Percentiles rank a stretch among this genome's conserved stretches.
These are phyloP conservation scores for Agaricus bisporus DNA, from an alignment of 768 basidiomycete species.

Conservation along the genomic window DNA sequence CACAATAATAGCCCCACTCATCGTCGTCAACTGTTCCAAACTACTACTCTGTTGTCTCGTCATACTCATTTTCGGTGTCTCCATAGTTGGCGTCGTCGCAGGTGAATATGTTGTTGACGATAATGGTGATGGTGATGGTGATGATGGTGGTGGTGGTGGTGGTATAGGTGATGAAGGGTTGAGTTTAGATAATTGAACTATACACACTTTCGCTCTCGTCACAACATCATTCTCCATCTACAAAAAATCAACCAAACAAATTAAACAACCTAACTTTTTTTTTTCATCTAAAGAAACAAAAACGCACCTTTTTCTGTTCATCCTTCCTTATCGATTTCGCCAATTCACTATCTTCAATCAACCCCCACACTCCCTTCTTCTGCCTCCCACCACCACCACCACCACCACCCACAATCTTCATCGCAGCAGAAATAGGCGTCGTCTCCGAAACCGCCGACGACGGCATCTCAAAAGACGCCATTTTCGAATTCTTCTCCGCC, in stretches of 20 bases:
- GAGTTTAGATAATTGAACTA: slow-evolving; percentile 31
- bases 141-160: slow-evolving; percentile 17
- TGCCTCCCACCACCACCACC: slow-evolving; percentile 53
- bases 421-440: slow-evolving; percentile 11
- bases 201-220: slow-evolving; percentile 38
- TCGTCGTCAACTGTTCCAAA: slow-evolving; percentile 32
- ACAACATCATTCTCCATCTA: slow-evolving; percentile 43
- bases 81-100: neutral
- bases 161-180: slow-evolving; percentile 11
- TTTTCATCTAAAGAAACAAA: no score
- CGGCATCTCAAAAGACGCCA: slow-evolving; percentile 16
- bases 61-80: slow-evolving; percentile 2
- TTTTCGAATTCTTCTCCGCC: slow-evolving; percentile 46
- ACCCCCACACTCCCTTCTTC: slow-evolving; percentile 72
- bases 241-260: neutral
- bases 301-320: slow-evolving; percentile 48
- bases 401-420: slow-evolving; percentile 33
- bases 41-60: slow-evolving; percentile 4
- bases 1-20: slow-evolving; percentile 45
- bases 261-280: no score
- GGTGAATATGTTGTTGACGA: no score
- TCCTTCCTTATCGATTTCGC: slow-evolving; percentile 59
- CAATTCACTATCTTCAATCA: slow-evolving; percentile 83
- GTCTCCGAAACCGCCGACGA: neutral
- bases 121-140: no score